Evolutionary conservation across 1,284 basidiomycete genomes (phyloP), one percentile per base, ranked within the genome.

Genomic region (Kalmanozyma brasiliensis): DNA sequence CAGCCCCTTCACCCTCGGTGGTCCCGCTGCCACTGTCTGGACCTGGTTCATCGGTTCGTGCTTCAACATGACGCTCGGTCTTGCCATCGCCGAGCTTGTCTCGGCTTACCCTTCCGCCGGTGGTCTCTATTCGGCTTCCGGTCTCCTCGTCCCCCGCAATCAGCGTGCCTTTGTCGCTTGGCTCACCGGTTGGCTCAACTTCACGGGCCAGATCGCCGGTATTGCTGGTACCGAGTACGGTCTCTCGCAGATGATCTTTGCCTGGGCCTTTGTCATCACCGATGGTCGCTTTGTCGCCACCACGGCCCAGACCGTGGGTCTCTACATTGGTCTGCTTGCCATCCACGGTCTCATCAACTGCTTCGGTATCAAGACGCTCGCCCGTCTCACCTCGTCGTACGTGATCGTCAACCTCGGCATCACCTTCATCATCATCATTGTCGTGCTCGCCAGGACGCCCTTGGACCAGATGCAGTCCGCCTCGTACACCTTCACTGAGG

Each of bases 191-290:
- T 81, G 77, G 73, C 74, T 95, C 47, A 95, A 94, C 81, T 88
- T 93, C 41, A 88, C 94, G 11, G 92, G 91, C 85, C 92, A 93
- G 82, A 87, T 91, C 52, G 90, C 90, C 5, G 92, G 92, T 30
- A 85, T 93, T 41, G 88, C 91, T 1, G 92, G 91, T 2, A 93
- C 92, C 2, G 93, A 94, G 82, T 95, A 91, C 77, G 93, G 93
- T 53, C 85, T 96, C 20, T 87, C 90, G 24, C 87, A 88, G 79
- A 94, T 95, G 93, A 93, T 95, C 65, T 89, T 91, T 84, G 89
- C 90, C 13, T 81, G 80, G 77, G 92, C 90, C 1, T 77, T 73
- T 53, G 81, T 80, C 9, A 66, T 78, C 41, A 73, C 70, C 34
- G 49, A 79, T 22, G 65, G 69, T 4, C 55, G 64, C 40, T 77